Percentiles rank a stretch among this genome's conserved stretches.
Evolutionary conservation across 306 rosid species (phyloP).

Genomic region (Vigna hirtella): DNA sequence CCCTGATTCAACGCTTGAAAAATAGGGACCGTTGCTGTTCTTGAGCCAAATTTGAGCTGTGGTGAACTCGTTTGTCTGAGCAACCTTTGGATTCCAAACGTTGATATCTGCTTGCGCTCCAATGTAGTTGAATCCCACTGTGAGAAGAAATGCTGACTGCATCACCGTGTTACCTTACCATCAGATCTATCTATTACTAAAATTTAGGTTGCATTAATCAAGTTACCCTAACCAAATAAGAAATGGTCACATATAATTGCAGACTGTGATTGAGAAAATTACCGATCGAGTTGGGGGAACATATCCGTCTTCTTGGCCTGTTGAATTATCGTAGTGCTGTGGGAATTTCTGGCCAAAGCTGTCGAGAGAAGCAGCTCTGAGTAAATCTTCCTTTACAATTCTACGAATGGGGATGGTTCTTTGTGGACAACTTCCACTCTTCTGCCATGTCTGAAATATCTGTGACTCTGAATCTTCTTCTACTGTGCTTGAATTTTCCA

Average conservation of each 20-base stretch:
- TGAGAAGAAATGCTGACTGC: conserved; percentile 54
- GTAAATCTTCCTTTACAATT: conserved; percentile 51
- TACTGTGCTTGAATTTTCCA: conserved; percentile 3
- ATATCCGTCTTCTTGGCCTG: neutral
- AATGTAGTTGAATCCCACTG: conserved; percentile 54
- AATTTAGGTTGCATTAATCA: neutral
- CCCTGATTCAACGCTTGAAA: conserved; percentile 74
- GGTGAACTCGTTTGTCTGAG: conserved; percentile 56
- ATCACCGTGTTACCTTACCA: neutral
- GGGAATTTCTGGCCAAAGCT: conserved; percentile 56
- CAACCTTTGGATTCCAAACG: conserved; percentile 68
- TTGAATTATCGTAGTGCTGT: neutral
- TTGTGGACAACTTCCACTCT: conserved; percentile 70
- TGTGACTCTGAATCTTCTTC: neutral
- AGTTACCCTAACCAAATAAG: neutral
- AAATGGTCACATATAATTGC: neutral
- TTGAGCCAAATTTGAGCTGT: conserved; percentile 69
- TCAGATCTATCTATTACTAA: no score
- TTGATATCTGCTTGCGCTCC: conserved; percentile 71
- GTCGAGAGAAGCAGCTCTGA: conserved; percentile 51
- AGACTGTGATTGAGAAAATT: neutral
- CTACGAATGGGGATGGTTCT: conserved; percentile 76
- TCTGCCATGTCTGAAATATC: conserved; percentile 64
- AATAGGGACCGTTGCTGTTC: conserved; percentile 41
- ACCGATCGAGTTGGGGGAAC: conserved; percentile 53